These are phyloP conservation scores for Apiotrichum porosum DNA, from an alignment of 1,284 basidiomycete genomes.

Conservation along the genomic window DNA sequence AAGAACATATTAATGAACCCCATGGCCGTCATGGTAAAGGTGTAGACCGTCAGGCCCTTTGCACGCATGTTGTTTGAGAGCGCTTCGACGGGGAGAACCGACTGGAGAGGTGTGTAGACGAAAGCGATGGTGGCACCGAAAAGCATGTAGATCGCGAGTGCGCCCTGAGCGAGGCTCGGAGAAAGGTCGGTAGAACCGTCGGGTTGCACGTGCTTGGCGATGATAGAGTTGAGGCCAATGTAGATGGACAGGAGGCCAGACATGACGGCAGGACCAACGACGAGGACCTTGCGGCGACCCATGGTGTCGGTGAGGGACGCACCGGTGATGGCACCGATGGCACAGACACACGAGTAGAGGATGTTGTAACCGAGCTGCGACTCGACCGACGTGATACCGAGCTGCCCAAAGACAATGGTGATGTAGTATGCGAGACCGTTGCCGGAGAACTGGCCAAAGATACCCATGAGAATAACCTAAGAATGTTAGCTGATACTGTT, in stretches of 20 bases:
- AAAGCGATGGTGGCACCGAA: conserved; percentile 21
- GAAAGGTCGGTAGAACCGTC: neutral
- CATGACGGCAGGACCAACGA: conserved; percentile 9
- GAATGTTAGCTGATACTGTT: too few species aligned
- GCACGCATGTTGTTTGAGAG: conserved; percentile 57
- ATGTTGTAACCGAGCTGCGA: conserved; percentile 54
- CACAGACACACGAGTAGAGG: conserved; percentile 54
- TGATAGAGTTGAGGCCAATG: conserved; percentile 1
- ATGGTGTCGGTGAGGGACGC: conserved; percentile 11
- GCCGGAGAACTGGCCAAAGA: conserved; percentile 48
- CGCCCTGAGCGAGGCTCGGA: neutral
- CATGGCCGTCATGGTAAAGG: conserved; percentile 53
- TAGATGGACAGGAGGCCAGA: neutral
- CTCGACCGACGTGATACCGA: conserved; percentile 17
- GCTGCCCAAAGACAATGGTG: conserved; percentile 27
- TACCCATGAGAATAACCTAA: conserved; percentile 17
- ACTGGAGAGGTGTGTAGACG: conserved; percentile 49
- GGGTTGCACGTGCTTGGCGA: neutral
- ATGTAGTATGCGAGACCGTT: conserved; percentile 52
- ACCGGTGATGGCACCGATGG: conserved; percentile 49
- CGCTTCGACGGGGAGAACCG: conserved; percentile 57
- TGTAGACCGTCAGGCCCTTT: conserved; percentile 54
- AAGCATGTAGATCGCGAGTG: conserved; percentile 1
- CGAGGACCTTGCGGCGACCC: conserved; percentile 4
- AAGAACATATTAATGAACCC: conserved; percentile 54